These are phyloP conservation scores for Spirogloea muscicola DNA, from an alignment of 139 green algal genomes.

Conservation along the genomic window DNA sequence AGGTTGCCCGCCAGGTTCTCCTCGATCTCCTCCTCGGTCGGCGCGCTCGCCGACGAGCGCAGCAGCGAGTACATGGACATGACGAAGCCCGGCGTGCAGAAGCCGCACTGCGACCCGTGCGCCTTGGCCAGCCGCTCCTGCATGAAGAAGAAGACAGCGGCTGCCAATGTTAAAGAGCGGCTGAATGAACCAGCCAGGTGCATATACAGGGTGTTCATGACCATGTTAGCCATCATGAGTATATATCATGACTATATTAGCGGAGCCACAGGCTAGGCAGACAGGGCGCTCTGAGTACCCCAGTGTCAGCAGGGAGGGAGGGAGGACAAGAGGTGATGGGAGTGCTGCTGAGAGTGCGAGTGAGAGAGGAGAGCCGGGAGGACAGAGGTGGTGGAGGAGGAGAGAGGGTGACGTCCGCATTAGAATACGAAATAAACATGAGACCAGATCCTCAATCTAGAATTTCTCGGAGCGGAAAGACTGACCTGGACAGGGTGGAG, in stretches of 20 bases:
- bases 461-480: not conserved
- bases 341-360: too few relatives aligned
- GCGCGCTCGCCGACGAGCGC: conserved; percentile 45
- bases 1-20: conserved; percentile 90
- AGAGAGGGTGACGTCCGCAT: not conserved
- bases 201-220: too few relatives aligned
- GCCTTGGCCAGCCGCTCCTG: conserved; percentile 64
- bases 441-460: not conserved
- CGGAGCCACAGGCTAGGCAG: too few relatives aligned
- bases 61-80: conserved; percentile 95
- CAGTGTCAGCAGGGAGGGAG: too few relatives aligned
- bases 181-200: too few relatives aligned
- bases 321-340: too few relatives aligned
- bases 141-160: not conserved
- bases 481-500: conserved; percentile 86
- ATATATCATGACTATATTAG: too few relatives aligned
- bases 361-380: too few relatives aligned
- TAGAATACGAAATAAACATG: not conserved
- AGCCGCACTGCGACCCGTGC: conserved; percentile 94
- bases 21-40: conserved; percentile 84
- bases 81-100: conserved; percentile 97
- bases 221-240: too few relatives aligned
- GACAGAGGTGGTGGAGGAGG: too few relatives aligned
- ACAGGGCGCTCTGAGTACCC: too few relatives aligned
- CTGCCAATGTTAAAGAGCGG: too few relatives aligned